Percentiles rank a stretch among this genome's conserved stretches.
phyloP scores from a whole-genome alignment of 176 grass and related monocot species.

The Hsuehochloa calcarea region DNA sequence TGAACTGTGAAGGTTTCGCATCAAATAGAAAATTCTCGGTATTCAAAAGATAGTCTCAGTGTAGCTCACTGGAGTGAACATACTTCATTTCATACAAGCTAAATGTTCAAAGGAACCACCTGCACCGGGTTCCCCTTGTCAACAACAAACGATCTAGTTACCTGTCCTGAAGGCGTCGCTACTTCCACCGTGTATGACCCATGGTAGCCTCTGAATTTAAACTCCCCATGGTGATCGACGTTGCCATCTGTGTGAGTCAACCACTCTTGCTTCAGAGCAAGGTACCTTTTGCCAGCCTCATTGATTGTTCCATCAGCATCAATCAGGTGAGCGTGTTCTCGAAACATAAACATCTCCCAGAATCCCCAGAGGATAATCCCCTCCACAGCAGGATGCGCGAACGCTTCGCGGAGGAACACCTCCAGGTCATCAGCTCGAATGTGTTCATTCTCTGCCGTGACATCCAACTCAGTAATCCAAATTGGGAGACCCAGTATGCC shows the following conservation, averaged over 20 bases:
- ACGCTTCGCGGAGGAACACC: slow-evolving; percentile 79
- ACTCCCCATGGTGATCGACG: slow-evolving; percentile 48
- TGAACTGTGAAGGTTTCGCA: not conserved
- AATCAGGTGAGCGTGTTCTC: slow-evolving; percentile 71
- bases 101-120: slow-evolving; percentile 49
- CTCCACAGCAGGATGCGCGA: slow-evolving; percentile 72
- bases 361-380: slow-evolving; percentile 91
- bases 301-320: slow-evolving; percentile 79
- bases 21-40: not conserved
- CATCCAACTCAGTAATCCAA: slow-evolving; percentile 93
- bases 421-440: slow-evolving; percentile 90
- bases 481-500: slow-evolving; percentile 80
- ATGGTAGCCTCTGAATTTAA: slow-evolving; percentile 83
- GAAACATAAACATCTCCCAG: slow-evolving; percentile 92
- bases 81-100: not conserved
- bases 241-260: slow-evolving; percentile 46
- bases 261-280: slow-evolving; percentile 94
- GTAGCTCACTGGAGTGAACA: not conserved
- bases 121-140: slow-evolving; percentile 64
- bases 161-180: slow-evolving; percentile 43
- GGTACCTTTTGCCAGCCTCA: slow-evolving; percentile 78
- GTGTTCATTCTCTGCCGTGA: slow-evolving; percentile 74
- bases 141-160: slow-evolving; percentile 64
- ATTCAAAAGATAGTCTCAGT: not conserved
- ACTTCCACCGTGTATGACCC: slow-evolving; percentile 74